Conservation (phyloP, 1,139 yeast species). For the Pichia sorboxylosa region DNA sequence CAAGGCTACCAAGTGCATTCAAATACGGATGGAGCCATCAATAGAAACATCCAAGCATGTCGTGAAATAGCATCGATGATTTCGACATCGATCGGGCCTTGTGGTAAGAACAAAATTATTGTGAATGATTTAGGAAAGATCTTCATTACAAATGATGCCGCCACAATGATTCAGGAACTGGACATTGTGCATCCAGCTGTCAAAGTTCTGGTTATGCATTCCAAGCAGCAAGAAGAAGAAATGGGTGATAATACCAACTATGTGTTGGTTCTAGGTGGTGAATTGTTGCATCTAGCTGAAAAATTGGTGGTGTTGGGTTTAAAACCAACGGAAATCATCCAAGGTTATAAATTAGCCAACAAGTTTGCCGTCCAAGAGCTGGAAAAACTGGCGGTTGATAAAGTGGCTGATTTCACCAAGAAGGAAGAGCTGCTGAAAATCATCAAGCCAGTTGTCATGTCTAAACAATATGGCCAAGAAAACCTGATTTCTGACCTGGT, state of each 20-base stretch:
- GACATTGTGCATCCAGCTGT: constrained; percentile 98
- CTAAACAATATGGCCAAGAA: constrained; percentile 89
- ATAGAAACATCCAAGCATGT: constrained; percentile 86
- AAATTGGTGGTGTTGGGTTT: constrained; percentile 75
- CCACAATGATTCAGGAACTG: constrained; percentile 85
- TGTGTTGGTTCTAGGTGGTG: constrained; percentile 80
- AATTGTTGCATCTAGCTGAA: constrained; percentile 72
- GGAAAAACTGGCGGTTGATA: constrained; percentile 53
- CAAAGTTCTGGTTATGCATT: constrained; percentile 88
- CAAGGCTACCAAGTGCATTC: constrained; percentile 89
- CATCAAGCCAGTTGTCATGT: constrained; percentile 77
- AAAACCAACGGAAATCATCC: constrained; percentile 79
- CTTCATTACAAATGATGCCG: constrained; percentile 91
- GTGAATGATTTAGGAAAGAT: constrained; percentile 77
- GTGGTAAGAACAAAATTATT: constrained; percentile 92
- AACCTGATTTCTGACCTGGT: constrained; percentile 66
- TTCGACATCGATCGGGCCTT: constrained; percentile 92
- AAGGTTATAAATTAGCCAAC: constrained; percentile 78
- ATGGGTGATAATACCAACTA: constrained; percentile 70
- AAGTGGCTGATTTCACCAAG: constrained; percentile 46
- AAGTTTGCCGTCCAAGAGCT: constrained; percentile 60
- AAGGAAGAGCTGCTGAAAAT: constrained; percentile 57
- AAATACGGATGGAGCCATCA: constrained; percentile 89
- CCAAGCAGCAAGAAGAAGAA: constrained; percentile 92
- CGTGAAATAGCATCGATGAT: constrained; percentile 88